Conservation (phyloP, 495 filamentous ascomycete genomes). For the Parachaetomium inaequale region DNA sequence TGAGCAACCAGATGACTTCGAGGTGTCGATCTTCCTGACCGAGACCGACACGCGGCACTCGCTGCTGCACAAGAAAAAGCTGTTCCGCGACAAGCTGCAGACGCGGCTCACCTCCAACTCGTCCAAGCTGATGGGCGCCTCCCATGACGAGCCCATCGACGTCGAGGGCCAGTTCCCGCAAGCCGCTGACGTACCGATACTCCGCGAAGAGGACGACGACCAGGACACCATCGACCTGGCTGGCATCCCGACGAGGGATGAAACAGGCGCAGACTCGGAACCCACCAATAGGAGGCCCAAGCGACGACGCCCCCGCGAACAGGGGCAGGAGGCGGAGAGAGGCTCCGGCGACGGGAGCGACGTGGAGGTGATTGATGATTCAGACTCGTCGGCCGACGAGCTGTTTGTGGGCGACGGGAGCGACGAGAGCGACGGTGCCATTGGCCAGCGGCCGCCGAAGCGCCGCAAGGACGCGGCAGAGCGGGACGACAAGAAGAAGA, state of each 20-base stretch:
- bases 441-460: slow-evolving; percentile 38
- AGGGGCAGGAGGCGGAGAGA: slow-evolving; percentile 24
- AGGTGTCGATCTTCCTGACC: slow-evolving; percentile 88
- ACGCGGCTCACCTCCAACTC: slow-evolving; percentile 55
- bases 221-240: slow-evolving; percentile 38
- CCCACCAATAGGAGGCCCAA: slow-evolving; percentile 32
- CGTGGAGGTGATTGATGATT: slow-evolving; percentile 16
- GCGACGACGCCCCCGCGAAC: slow-evolving; percentile 23
- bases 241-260: slow-evolving; percentile 42
- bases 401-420: slow-evolving; percentile 36
- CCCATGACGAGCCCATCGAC: slow-evolving; percentile 49
- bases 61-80: slow-evolving; percentile 78
- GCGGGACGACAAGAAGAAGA: slow-evolving; percentile 84
- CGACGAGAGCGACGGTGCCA: slow-evolving; percentile 27
- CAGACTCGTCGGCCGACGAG: slow-evolving; percentile 26
- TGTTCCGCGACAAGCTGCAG: slow-evolving; percentile 55
- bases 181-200: slow-evolving; percentile 39
- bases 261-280: slow-evolving; percentile 31
- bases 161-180: slow-evolving; percentile 39
- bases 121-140: slow-evolving; percentile 53
- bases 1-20: slow-evolving; percentile 73
- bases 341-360: slow-evolving; percentile 29
- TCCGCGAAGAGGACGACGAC: slow-evolving; percentile 40
- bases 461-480: slow-evolving; percentile 44
- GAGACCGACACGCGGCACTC: slow-evolving; percentile 84